phyloP scores from a whole-genome alignment of 208 protist genomes.

The Sergeia podlipaevii region DNA sequence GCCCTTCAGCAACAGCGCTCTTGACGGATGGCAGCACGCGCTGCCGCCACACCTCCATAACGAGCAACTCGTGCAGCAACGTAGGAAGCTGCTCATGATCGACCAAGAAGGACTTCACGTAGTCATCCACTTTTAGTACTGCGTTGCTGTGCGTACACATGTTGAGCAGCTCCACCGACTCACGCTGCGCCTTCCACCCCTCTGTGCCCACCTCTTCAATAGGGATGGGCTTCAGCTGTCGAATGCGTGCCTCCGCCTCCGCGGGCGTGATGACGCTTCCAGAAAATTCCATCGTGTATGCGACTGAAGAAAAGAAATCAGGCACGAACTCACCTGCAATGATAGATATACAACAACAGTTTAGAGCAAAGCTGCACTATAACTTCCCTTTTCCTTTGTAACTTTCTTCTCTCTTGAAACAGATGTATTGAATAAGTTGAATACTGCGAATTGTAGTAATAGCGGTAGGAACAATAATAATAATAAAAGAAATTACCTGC shows the following conservation, averaged over 20 bases:
- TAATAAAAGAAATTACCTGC: no score
- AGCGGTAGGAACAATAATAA: no score
- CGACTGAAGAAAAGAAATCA: background rate
- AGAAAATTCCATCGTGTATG: slow-evolving; percentile 71
- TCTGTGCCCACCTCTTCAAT: slow-evolving; percentile 59
- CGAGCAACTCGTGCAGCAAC: slow-evolving; percentile 79
- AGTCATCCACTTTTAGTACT: slow-evolving; percentile 78
- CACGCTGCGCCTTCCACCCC: slow-evolving; percentile 81
- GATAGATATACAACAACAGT: no score
- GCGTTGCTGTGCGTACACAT: slow-evolving; percentile 91
- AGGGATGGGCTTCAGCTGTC: slow-evolving; percentile 56
- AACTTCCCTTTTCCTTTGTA: no score
- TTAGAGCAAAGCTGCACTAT: no score
- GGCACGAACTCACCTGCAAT: no score
- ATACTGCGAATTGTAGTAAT: no score
- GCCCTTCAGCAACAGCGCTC: slow-evolving; percentile 46
- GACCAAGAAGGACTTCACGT: slow-evolving; percentile 77
- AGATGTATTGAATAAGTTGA: no score
- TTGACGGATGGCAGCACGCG: slow-evolving; percentile 54
- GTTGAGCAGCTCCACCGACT: slow-evolving; percentile 80
- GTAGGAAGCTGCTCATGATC: slow-evolving; percentile 72
- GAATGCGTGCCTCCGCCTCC: slow-evolving; percentile 71
- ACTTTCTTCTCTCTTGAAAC: no score
- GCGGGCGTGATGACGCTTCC: slow-evolving; percentile 39
- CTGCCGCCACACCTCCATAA: slow-evolving; percentile 86